These are phyloP conservation scores for Cicer judaicum DNA, from an alignment of 306 rosid genomes.

Conservation along the genomic window DNA sequence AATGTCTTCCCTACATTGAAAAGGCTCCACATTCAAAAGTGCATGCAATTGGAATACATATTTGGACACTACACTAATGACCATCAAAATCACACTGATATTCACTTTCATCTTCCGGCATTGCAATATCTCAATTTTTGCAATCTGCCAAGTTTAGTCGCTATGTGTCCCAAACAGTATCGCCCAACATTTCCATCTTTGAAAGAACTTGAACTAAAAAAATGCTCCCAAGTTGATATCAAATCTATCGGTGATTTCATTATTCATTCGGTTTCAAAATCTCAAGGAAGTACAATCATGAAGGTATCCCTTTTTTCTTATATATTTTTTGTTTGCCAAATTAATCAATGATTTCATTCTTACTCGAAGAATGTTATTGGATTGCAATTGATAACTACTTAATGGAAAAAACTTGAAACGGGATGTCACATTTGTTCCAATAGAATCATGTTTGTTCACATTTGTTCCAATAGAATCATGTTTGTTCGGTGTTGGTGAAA, in stretches of 20 bases:
- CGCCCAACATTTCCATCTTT: background rate
- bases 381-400: no score
- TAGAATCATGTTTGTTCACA: no score
- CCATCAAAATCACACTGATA: background rate
- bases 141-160: background rate
- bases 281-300: background rate
- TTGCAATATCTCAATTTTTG: background rate
- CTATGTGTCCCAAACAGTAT: background rate
- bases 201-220: rapidly evolving
- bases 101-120: background rate
- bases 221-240: background rate
- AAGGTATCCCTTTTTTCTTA: background rate
- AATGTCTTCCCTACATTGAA: constrained; percentile 9
- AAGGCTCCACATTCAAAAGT: rapidly evolving
- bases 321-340: no score
- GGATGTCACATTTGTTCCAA: no score
- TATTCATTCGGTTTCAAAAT: background rate
- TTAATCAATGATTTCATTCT: background rate
- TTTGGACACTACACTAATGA: background rate
- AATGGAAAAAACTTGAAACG: no score
- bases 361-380: no score
- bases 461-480: no score
- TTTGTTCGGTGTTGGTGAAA: no score
- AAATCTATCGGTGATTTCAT: background rate
- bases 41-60: background rate